Evolutionary conservation across 805 yeast genomes (phyloP).

Genomic region (Candida suzukii): DNA sequence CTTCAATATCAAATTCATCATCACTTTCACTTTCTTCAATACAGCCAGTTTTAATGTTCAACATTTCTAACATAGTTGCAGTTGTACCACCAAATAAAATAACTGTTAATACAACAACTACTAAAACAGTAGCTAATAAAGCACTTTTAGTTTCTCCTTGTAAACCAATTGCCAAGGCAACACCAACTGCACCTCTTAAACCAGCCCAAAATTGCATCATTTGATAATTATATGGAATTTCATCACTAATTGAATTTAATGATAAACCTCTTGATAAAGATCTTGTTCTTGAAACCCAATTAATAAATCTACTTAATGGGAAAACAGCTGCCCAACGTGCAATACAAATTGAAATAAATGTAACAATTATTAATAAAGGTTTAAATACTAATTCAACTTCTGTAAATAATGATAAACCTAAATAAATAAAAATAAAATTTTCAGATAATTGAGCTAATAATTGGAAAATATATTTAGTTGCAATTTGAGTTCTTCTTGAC

Average conservation of each 20-base stretch:
- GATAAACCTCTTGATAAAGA: conserved; percentile 39
- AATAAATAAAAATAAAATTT: conserved; percentile 91
- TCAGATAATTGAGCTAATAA: conserved; percentile 91
- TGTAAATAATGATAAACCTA: conserved; percentile 91
- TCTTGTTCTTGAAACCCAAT: conserved; percentile 65
- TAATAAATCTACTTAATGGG: conserved; percentile 81
- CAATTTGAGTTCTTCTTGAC: conserved; percentile 95
- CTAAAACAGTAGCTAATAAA: conserved; percentile 87
- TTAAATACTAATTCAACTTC: conserved; percentile 94
- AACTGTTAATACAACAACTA: conserved; percentile 93
- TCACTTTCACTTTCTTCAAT: conserved; percentile 78
- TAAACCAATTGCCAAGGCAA: conserved; percentile 94
- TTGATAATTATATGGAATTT: conserved; percentile 91
- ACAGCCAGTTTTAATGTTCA: conserved; percentile 89
- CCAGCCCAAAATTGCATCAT: conserved; percentile 99
- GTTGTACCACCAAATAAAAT: conserved; percentile 97
- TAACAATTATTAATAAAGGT: conserved; percentile 85
- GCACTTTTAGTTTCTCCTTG: conserved; percentile 91
- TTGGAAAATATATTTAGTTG: conserved; percentile 92
- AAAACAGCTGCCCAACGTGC: conserved; percentile 97
- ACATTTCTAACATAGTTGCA: conserved; percentile 93
- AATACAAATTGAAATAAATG: conserved; percentile 84
- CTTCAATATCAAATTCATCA: conserved; percentile 93
- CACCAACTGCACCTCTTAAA: conserved; percentile 97
- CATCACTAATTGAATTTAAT: conserved; percentile 52